Conservation (phyloP, 129 eudicot species). For the Tagetes erecta region DNA sequence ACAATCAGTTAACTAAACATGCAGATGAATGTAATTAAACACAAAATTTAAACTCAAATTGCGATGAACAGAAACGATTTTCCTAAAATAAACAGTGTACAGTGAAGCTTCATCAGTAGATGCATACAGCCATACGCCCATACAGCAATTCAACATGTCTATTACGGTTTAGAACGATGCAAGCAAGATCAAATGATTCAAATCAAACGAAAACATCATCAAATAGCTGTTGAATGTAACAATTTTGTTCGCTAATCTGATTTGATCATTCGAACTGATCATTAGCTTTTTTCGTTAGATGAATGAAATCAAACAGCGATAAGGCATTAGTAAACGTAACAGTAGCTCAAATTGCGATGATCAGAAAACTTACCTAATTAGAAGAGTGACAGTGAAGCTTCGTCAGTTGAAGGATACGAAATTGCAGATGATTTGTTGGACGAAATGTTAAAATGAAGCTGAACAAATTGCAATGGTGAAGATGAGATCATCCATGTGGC, state of each 20-base stretch:
- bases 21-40: background rate
- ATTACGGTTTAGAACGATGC: background rate
- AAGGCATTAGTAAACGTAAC: background rate
- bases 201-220: background rate
- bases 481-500: conserved; percentile 21
- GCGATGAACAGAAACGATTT: background rate
- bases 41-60: background rate
- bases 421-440: conserved; percentile 22
- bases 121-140: too few relatives aligned
- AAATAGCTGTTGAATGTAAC: too few relatives aligned
- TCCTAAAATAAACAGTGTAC: background rate
- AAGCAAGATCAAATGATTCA: background rate
- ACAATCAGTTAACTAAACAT: too few relatives aligned
- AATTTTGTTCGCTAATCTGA: too few relatives aligned
- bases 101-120: background rate
- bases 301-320: background rate
- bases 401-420: background rate
- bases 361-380: conserved; percentile 4
- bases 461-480: conserved; percentile 13
- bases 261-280: too few relatives aligned
- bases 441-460: conserved; percentile 14
- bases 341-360: background rate
- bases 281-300: too few relatives aligned
- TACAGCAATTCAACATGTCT: background rate
- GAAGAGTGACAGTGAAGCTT: background rate